Conservation (phyloP, 148 eudicot genomes). For the Gaultheria prostrata region DNA sequence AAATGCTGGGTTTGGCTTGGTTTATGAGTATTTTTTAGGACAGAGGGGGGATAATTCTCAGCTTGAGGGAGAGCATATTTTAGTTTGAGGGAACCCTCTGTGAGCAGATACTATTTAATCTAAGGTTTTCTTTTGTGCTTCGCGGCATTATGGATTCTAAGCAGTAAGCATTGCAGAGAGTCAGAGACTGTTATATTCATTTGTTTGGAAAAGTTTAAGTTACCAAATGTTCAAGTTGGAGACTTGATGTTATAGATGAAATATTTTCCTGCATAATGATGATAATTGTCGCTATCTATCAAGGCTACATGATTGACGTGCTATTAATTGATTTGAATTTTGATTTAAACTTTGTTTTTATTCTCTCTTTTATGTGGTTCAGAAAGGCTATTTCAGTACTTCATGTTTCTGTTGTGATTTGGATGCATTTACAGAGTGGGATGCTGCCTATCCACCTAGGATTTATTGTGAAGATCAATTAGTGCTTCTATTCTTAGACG, state of each 20-base stretch:
- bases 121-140: background rate
- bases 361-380: background rate
- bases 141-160: background rate
- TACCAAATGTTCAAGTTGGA: background rate
- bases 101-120: background rate
- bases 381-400: background rate
- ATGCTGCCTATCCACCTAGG: background rate
- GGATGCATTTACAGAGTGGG: no score
- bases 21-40: background rate
- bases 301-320: background rate
- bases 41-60: background rate
- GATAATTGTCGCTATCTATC: background rate
- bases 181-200: background rate
- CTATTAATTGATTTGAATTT: background rate
- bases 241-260: background rate
- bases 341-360: background rate
- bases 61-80: background rate
- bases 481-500: background rate
- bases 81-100: background rate
- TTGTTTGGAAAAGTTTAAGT: background rate
- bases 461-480: background rate
- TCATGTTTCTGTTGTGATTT: no score
- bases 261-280: background rate
- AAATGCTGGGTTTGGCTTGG: background rate
- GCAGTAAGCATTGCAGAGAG: background rate